These are phyloP conservation scores for Aquanectria penicillioides DNA, from an alignment of 2,329 filamentous ascomycete genomes.

Conservation along the genomic window DNA sequence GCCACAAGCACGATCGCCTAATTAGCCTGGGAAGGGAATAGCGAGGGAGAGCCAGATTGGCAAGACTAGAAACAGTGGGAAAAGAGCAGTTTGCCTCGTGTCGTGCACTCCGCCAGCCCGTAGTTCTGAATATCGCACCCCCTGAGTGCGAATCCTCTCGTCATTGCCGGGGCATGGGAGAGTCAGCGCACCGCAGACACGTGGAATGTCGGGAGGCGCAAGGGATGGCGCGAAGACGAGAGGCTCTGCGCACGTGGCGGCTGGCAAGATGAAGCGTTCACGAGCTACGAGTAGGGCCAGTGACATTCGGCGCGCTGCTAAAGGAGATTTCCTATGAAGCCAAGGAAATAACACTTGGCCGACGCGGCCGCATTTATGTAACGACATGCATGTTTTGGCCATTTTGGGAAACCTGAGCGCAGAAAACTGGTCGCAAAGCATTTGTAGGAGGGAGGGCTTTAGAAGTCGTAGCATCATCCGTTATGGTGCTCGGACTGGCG, in stretches of 20 bases:
- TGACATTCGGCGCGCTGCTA: neutral
- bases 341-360: neutral
- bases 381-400: neutral
- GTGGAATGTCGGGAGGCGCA: neutral
- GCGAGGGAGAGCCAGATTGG: too few relatives aligned
- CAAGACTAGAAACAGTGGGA: too few relatives aligned
- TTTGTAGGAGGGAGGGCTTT: too few relatives aligned
- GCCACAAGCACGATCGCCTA: neutral
- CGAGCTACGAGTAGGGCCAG: neutral
- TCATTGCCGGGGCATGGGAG: neutral
- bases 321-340: too few relatives aligned
- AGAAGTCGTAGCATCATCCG: conserved; percentile 10
- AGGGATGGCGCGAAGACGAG: neutral
- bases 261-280: neutral
- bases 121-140: neutral
- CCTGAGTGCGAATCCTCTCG: neutral
- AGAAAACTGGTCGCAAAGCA: too few relatives aligned
- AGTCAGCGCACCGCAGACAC: neutral
- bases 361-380: neutral
- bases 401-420: neutral
- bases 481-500: conserved; percentile 24
- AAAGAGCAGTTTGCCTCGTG: too few relatives aligned
- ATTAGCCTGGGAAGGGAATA: neutral
- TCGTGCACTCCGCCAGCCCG: too few relatives aligned
- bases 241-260: neutral